Evolutionary conservation across 371 early-diverging fungal species (phyloP).

Genomic region (Funneliformis caledonium): DNA sequence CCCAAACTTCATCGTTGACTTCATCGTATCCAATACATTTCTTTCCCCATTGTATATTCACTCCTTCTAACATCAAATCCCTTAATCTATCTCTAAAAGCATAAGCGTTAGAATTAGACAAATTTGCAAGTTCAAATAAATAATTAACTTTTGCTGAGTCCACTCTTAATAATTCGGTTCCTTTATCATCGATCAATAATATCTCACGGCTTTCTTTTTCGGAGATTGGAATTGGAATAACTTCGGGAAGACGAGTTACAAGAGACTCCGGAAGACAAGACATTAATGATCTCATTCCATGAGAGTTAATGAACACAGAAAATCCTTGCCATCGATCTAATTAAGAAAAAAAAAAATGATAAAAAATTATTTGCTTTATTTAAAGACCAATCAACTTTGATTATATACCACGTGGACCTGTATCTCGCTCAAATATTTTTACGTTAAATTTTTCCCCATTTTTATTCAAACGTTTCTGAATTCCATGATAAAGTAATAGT

Average conservation of each 20-base stretch:
- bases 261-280: not conserved
- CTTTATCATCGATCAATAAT: not conserved
- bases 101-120: not conserved
- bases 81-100: not conserved
- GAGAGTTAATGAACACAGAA: not conserved
- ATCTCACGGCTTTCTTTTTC: not conserved
- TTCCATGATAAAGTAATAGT: not conserved
- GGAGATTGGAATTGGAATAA: not conserved
- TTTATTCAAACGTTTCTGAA: not conserved
- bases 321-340: slow-evolving; percentile 2
- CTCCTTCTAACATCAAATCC: slow-evolving; percentile 1
- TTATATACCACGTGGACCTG: not conserved
- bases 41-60: slow-evolving; percentile 4
- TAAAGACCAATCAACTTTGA: not conserved
- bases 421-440: slow-evolving; percentile 21
- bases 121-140: not conserved
- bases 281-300: not conserved
- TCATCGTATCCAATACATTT: slow-evolving; percentile 7
- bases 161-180: not conserved
- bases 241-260: not conserved
- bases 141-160: not conserved
- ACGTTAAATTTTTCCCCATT: slow-evolving; percentile 5
- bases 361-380: not conserved
- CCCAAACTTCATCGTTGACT: not conserved
- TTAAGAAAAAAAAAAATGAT: not conserved